Base-by-base conservation (phyloP, 768 basidiomycete genomes). In the Panaeolus papilionaceus region DNA sequence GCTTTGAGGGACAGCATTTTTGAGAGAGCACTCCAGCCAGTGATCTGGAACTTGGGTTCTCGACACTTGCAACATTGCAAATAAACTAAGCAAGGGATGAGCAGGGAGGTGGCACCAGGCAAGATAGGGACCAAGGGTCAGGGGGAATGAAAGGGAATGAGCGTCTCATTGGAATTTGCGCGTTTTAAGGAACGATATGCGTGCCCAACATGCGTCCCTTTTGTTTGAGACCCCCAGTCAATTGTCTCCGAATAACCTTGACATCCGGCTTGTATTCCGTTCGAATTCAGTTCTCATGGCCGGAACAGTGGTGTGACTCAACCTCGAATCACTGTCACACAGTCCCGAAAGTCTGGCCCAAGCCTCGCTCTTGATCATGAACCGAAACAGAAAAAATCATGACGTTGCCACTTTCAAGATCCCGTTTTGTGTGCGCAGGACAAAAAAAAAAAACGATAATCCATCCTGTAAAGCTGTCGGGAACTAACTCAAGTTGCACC, bases 11-110 rank as follows among this genome's bases (percentile, higher is more conserved):
- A 62, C 68, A 62, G 62, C 39, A 62, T 67, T 67, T 23, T 62
- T 62, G 39, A 38, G 3, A 51, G 58, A 38, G 66, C 63, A 64
- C 20, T 67, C 28, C n/a, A 73, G 65, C 74, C 74, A 73, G 62
- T 66, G 54, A 45, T 70, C 71, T 10, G 71, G 64, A 8, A 71
- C 69, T 44, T 66, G 66, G 10, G 71, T 70, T 65, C 74, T 64
- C 23, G 72, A 71, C 10, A 72, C 63, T 64, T 67, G 69, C 26
- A 72, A 54, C 73, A 75, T 75, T 44, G 64, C 40, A 38, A 49
- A 64, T 64, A 40, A 51, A 47, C 9, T 49, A 64, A 64, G 10
- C 2, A 44, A 64, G 42, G 28, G 26, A 26, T 8, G 54, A 33
- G 51, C 62, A 28, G 20, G 33, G 14, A 9, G 3, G 16, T 4